Evolutionary conservation across 192 early-diverging fungal genomes (phyloP), one percentile per base, ranked within the genome.

Genomic region (Umbelopsis ramanniana): DNA sequence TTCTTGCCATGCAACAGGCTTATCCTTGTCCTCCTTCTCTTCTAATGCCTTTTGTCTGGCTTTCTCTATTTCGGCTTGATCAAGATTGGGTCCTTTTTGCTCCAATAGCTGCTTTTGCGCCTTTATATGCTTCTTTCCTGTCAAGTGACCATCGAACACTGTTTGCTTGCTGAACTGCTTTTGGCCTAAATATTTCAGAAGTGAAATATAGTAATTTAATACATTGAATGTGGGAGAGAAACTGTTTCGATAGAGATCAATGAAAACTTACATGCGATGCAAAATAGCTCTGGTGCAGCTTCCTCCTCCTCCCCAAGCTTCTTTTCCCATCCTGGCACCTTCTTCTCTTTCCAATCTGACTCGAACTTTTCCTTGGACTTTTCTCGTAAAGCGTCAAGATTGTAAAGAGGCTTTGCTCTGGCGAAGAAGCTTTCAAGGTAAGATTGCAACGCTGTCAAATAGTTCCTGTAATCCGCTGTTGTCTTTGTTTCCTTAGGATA

Each of bases 111-210:
- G 77, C n/a, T 84, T 83, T 10, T 85, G 89, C 2, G 92, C 93
- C 73, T 96, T 97, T 46, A 89, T 86, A 78, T 99, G 97, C 75
- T 97, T 97, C 79, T 94, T 95, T 38, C 95, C 94, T 23, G 79
- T 90, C 72, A 96, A 80, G 72, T 98, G 96, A 10, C 89, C 90
- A n/a, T 88, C 85, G 79, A 87, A 96, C 3, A 97, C 93, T 3
- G 92, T 90, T 38, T 92, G 75, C 68, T 97, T 98, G 23, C 91
- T 78, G 79, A 95, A 99, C 43, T 87, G 86, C 71, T 93, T 95
- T 21, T 88, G 77, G 71, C 93, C 88, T 89, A 21, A 45, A 37
- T 19, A 43, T 26, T 43, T 24, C 8, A 9, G 3, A 3, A 29
- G 29, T 3, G 29, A 29, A 29, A 29, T 29, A 29, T 3, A 29